Evolutionary conservation across 129 eudicot genomes (phyloP).

Genomic region (Saposhnikovia divaricata): DNA sequence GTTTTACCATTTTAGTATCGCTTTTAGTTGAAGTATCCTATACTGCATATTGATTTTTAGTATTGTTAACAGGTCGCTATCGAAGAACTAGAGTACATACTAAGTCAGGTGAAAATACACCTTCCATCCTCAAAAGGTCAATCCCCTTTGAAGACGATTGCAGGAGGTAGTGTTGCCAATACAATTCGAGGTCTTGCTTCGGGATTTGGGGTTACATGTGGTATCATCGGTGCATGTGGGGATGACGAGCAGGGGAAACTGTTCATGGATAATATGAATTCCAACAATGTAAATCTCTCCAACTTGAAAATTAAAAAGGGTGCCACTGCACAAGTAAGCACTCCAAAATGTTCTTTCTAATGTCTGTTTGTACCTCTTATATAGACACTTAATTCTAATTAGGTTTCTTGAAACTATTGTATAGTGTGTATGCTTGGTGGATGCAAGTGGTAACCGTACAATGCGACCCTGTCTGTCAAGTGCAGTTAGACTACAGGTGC

Average conservation of each 20-base stretch:
- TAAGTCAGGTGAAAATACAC: slow-evolving; percentile 52
- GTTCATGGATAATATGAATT: slow-evolving; percentile 64
- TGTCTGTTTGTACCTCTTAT: not conserved
- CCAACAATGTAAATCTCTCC: slow-evolving; percentile 56
- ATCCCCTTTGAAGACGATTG: slow-evolving; percentile 67
- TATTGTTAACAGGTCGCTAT: slow-evolving; percentile 47
- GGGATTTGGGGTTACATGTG: slow-evolving; percentile 78
- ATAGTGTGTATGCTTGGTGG: slow-evolving; percentile 97
- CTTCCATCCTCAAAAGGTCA: slow-evolving; percentile 39
- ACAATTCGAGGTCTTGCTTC: slow-evolving; percentile 89
- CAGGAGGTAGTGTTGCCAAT: slow-evolving; percentile 96
- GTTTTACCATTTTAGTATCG: not conserved
- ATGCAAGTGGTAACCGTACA: slow-evolving; percentile 82
- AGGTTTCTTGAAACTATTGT: not conserved
- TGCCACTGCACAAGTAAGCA: slow-evolving; percentile 73
- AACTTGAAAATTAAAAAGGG: slow-evolving; percentile 63
- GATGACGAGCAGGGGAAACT: slow-evolving; percentile 84
- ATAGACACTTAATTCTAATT: not conserved
- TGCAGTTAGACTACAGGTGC: slow-evolving; percentile 87
- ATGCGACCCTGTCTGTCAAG: slow-evolving; percentile 91
- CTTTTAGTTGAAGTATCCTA: not conserved
- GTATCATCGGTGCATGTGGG: slow-evolving; percentile 93
- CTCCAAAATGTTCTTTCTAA: not conserved
- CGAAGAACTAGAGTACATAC: slow-evolving; percentile 64
- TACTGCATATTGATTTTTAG: not conserved